A percentile compares a stretch with the other conserved stretches of the same genome.
These are phyloP conservation scores for Dendrocalamus sinicus DNA, from an alignment of 176 grass and related monocot species.

Conservation along the genomic window DNA sequence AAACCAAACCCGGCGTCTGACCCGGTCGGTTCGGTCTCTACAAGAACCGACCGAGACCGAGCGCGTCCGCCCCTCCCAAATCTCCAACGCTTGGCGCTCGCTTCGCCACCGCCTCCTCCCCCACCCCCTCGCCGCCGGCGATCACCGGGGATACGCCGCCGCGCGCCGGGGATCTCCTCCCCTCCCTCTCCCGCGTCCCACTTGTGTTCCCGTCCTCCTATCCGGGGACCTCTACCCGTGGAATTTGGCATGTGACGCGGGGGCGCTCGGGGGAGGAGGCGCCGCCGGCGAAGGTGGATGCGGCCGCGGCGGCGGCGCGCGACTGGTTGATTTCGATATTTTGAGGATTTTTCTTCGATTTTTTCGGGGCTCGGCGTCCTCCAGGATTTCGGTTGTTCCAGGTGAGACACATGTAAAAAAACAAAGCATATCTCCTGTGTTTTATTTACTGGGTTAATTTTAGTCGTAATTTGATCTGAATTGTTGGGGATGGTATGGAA, in stretches of 20 bases:
- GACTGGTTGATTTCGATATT: constrained; percentile 26
- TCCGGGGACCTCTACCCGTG: not conserved
- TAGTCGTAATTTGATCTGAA: not conserved
- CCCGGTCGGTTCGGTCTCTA: constrained; percentile 29
- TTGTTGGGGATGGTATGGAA: not conserved
- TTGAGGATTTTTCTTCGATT: constrained; percentile 9
- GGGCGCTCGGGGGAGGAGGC: constrained; percentile 12
- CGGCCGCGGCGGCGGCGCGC: constrained; percentile 1
- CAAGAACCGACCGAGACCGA: constrained; percentile 30
- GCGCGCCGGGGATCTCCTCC: not conserved
- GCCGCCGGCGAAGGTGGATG: constrained; percentile 28
- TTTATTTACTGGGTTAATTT: not conserved
- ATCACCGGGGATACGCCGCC: constrained; percentile 39
- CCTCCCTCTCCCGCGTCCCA: not conserved
- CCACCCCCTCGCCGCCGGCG: constrained; percentile 52
- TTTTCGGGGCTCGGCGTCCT: constrained; percentile 16
- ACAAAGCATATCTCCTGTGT: not conserved
- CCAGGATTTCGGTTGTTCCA: constrained; percentile 26
- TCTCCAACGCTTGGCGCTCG: constrained; percentile 66
- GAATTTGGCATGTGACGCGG: constrained; percentile 59
- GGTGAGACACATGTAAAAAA: constrained; percentile 40
- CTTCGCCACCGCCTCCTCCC: constrained; percentile 15
- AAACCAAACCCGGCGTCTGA: not conserved
- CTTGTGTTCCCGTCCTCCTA: not conserved
- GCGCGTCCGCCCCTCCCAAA: constrained; percentile 39